Evolutionary conservation across 1,284 basidiomycete genomes (phyloP).

Genomic region (Ceratobasidium sp.): DNA sequence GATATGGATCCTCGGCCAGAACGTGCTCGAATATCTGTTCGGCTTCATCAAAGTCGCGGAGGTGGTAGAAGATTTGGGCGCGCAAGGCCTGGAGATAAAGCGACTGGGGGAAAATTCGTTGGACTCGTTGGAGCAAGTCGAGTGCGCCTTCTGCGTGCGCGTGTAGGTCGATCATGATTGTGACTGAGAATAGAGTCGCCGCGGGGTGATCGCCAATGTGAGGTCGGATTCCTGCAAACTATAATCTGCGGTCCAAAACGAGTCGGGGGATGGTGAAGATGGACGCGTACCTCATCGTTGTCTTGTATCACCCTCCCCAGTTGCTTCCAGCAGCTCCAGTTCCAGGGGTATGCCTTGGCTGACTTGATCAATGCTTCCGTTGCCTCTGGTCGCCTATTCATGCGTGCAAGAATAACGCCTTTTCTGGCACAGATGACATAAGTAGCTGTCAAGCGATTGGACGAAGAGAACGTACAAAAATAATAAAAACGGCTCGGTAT

Average conservation of each 20-base stretch:
- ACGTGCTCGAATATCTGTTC: constrained; percentile 85
- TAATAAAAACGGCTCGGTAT: constrained; percentile 80
- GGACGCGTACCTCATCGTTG: constrained; percentile 76
- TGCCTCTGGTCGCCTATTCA: constrained; percentile 82
- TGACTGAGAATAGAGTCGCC: constrained; percentile 52
- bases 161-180: constrained; percentile 89
- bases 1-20: constrained; percentile 80
- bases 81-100: constrained; percentile 86
- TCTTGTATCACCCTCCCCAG: constrained; percentile 83
- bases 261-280: background rate
- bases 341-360: constrained; percentile 86
- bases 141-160: constrained; percentile 80
- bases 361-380: constrained; percentile 83
- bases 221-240: constrained; percentile 19
- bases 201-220: constrained; percentile 27
- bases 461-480: constrained; percentile 63
- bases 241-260: background rate
- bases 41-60: constrained; percentile 87
- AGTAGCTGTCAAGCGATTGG: constrained; percentile 21
- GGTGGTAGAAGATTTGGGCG: constrained; percentile 87
- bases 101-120: constrained; percentile 82
- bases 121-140: constrained; percentile 75
- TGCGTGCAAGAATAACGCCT: constrained; percentile 77
- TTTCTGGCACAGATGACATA: constrained; percentile 58
- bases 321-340: constrained; percentile 93